phyloP scores from a whole-genome alignment of 495 filamentous ascomycete genomes.

The Penicillium soppii region DNA sequence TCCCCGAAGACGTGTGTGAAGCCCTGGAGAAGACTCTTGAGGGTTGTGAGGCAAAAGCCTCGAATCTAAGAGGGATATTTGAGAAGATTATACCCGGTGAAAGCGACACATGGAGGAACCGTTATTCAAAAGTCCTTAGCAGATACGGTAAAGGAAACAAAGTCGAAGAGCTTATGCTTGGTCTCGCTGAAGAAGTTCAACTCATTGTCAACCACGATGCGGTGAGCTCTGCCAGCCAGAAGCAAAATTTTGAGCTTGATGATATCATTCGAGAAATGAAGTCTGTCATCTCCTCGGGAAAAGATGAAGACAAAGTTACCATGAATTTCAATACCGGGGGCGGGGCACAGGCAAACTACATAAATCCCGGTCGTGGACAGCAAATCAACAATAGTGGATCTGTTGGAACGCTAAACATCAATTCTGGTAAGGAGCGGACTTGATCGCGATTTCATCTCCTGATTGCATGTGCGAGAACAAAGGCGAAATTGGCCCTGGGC shows the following conservation, averaged over 20 bases:
- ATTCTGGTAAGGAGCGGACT: constrained; percentile 5
- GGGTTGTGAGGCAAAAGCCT: background rate
- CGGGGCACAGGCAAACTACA: constrained; percentile 1
- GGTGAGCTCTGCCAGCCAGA: constrained; percentile 4
- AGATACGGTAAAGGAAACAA: constrained; percentile 16
- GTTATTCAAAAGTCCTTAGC: constrained; percentile 8
- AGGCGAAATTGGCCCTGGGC: no score
- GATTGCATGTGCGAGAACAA: no score
- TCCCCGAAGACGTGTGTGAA: background rate
- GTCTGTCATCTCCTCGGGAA: background rate
- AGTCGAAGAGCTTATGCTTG: constrained; percentile 14
- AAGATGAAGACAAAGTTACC: background rate
- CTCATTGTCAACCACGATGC: constrained; percentile 9
- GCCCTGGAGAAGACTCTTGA: constrained; percentile 6
- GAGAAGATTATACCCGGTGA: constrained; percentile 8
- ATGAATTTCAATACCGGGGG: background rate
- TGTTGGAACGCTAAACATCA: background rate
- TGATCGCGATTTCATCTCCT: no score
- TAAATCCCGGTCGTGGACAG: constrained; percentile 1
- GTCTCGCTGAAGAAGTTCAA: constrained; percentile 12
- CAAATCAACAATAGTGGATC: background rate
- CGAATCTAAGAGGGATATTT: background rate
- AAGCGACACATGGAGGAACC: constrained; percentile 1
- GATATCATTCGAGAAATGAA: constrained; percentile 10
- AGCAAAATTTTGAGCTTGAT: constrained; percentile 3